Evolutionary conservation across 2,329 filamentous ascomycete species (phyloP).

Genomic region (Pezicula neosporulosa): DNA sequence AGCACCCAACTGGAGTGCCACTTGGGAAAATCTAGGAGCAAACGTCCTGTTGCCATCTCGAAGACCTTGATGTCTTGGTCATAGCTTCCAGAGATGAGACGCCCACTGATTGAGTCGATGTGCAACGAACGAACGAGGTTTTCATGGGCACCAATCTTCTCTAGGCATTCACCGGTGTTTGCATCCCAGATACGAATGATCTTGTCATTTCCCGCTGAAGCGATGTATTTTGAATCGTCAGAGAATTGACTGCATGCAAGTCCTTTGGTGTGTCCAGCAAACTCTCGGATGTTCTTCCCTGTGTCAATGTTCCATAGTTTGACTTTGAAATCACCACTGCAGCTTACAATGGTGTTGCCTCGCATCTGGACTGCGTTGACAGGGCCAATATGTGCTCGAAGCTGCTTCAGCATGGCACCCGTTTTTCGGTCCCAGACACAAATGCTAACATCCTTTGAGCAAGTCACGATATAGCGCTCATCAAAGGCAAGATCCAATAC

Average conservation of each 20-base stretch:
- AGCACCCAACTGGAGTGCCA: conserved; percentile 98
- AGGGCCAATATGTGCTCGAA: conserved; percentile 83
- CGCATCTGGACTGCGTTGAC: conserved; percentile 96
- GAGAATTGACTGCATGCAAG: conserved; percentile 95
- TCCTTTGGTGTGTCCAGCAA: conserved; percentile 85
- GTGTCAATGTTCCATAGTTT: conserved; percentile 95
- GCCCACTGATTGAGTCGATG: conserved; percentile 80
- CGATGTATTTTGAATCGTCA: conserved; percentile 89
- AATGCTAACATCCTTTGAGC: conserved; percentile 92
- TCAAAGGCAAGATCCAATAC: conserved; percentile 95
- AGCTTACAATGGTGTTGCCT: conserved; percentile 88
- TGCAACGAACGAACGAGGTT: conserved; percentile 87
- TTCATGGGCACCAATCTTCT: conserved; percentile 77
- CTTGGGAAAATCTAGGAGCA: conserved; percentile 81
- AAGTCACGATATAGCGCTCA: conserved; percentile 88
- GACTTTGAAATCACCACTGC: conserved; percentile 87
- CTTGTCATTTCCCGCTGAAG: conserved; percentile 92
- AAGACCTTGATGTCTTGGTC: conserved; percentile 95
- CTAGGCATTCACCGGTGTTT: conserved; percentile 79
- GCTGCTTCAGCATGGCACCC: conserved; percentile 69
- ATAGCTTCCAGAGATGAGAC: conserved; percentile 89
- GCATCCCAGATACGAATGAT: conserved; percentile 96
- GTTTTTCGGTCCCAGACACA: conserved; percentile 90
- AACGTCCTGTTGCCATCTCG: conserved; percentile 75
- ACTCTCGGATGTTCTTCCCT: conserved; percentile 85